Evolutionary conservation across 2,329 filamentous ascomycete genomes (phyloP).

Genomic region (Ascochyta rabiei): DNA sequence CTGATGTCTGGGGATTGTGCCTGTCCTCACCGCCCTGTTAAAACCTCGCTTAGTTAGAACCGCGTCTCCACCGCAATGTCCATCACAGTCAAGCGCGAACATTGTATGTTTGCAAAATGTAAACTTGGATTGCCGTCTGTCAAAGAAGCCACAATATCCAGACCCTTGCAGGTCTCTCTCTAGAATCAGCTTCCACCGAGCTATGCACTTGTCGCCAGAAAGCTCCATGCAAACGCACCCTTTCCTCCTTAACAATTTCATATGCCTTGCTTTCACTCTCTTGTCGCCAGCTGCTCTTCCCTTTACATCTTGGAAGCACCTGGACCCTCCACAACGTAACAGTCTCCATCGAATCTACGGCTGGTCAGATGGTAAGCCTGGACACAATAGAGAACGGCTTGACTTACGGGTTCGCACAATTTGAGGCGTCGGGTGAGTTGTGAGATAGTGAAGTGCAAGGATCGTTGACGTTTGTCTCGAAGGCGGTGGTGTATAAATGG

Average conservation of each 20-base stretch:
- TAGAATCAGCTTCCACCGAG: no score
- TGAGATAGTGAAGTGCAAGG: no score
- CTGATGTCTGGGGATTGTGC: constrained; percentile 19
- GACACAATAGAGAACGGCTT: not conserved
- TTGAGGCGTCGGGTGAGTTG: no score
- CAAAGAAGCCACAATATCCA: no score
- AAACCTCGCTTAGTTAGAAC: constrained; percentile 10
- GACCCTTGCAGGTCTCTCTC: no score
- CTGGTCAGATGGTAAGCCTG: not conserved
- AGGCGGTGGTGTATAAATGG: not conserved
- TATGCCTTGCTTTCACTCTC: not conserved
- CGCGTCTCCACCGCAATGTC: not conserved
- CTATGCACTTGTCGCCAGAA: no score
- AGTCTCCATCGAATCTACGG: not conserved
- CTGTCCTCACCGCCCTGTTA: constrained; percentile 20
- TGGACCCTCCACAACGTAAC: not conserved
- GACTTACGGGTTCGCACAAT: not conserved
- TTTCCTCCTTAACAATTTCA: no score
- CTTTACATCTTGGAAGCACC: no score
- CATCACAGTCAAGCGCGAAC: not conserved
- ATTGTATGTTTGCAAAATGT: not conserved
- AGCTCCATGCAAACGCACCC: no score
- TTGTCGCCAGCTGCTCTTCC: not conserved
- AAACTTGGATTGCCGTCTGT: no score
- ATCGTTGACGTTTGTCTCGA: not conserved